Base-by-base conservation (phyloP, 2,329 filamentous ascomycete genomes). In the Fusarium xylarioides region DNA sequence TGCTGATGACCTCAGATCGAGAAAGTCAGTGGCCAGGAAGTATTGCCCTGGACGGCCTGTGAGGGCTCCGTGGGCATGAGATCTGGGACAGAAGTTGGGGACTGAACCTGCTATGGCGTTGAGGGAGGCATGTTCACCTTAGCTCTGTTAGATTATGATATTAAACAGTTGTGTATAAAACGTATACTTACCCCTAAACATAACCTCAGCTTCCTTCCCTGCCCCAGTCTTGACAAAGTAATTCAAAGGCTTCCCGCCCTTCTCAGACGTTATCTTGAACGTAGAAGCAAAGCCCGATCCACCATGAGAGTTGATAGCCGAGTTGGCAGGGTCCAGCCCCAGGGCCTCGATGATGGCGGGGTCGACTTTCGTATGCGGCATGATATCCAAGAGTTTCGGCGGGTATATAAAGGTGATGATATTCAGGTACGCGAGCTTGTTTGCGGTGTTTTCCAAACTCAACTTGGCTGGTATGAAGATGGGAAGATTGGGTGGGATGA, bases 101-200 rank as follows among this genome's bases (percentile, higher is more conserved):
- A 96, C 92, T 19, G 86, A 85, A 50, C 85, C 79, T 79, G 94
- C 88, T 74, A 98, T 93, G 60, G 94, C 93, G 78, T 95, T 95
- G 61, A 98, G 89, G 6, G 94, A 97, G 55, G 89, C 89, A 79
- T 94, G 92, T 82, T 98, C 95, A 68, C 95, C 93, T 89, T n/a
- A 32, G 32, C 18, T 21, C 19, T 40, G 37, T 71, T 52, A 66
- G 40, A 23, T 52, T 32, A 75, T 65, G 47, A 56, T 53, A 44
- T 63, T 6, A 44, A 34, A 26, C 6, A 47, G 40, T 21, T 59
- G 34, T 7, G 15, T 32, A 12, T 10, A 26, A 43, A 37, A 80
- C 34, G 30, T 40, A 21, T 52, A 63, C 78, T 71, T 64, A 91
- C 91, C 92, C 81, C 85, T 83, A 78, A 95, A 95, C 92, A 95